Conservation (phyloP, 1,284 basidiomycete species). For the Ustilago lituana region DNA sequence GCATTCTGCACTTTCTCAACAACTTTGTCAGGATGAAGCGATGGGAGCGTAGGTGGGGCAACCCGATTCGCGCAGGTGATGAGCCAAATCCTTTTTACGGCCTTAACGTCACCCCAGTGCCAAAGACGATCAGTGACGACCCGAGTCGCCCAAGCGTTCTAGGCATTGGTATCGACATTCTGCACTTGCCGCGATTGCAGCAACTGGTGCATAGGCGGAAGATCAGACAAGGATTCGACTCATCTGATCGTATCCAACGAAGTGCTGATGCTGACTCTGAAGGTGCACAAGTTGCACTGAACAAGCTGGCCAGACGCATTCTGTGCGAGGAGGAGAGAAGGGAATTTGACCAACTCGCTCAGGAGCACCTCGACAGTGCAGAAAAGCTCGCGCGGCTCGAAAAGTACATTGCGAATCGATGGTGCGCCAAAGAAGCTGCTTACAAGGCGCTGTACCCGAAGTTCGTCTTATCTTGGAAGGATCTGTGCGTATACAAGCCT, state of each 20-base stretch:
- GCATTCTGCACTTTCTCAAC: slow-evolving; percentile 54
- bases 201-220: slow-evolving; percentile 33
- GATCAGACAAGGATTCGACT: background rate
- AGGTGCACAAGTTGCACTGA: slow-evolving; percentile 6
- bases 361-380: slow-evolving; percentile 5
- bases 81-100: slow-evolving; percentile 65
- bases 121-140: background rate
- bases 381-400: slow-evolving; percentile 11
- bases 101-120: slow-evolving; percentile 30
- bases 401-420: slow-evolving; percentile 38
- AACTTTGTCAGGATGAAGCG: slow-evolving; percentile 59
- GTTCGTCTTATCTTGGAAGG: slow-evolving; percentile 78
- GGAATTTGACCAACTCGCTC: slow-evolving; percentile 13
- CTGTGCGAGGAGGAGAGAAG: slow-evolving; percentile 20
- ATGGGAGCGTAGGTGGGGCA: slow-evolving; percentile 64
- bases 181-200: slow-evolving; percentile 50
- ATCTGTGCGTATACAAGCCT: slow-evolving; percentile 70
- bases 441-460: slow-evolving; percentile 84
- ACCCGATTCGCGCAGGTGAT: slow-evolving; percentile 64
- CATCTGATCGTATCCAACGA: background rate
- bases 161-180: slow-evolving; percentile 61
- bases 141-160: slow-evolving; percentile 24
- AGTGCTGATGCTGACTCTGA: background rate
- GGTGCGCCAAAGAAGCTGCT: slow-evolving; percentile 80
- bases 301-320: slow-evolving; percentile 41